Evolutionary conservation across 768 basidiomycete species (phyloP).

Genomic region (Lentinula guzmanii): DNA sequence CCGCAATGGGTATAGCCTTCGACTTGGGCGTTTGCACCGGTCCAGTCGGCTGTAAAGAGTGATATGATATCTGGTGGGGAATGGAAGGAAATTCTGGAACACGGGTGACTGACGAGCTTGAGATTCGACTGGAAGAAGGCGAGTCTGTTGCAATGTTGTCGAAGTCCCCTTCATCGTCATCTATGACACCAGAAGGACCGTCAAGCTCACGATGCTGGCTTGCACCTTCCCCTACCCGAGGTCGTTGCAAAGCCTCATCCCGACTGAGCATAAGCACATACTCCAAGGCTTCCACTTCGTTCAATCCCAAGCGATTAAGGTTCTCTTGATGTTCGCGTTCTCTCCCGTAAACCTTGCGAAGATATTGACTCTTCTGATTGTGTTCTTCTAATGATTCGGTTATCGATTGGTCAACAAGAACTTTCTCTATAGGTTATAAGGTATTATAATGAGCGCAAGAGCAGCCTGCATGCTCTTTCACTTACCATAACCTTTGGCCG

Average conservation of each 20-base stretch:
- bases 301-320: conserved; percentile 61
- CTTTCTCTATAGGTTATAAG: conserved; percentile 38
- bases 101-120: not conserved
- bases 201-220: conserved; percentile 1
- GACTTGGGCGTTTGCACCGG: conserved; percentile 7
- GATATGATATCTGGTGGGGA: conserved; percentile 7
- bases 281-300: conserved; percentile 69
- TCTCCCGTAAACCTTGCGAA: conserved; percentile 33
- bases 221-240: not conserved
- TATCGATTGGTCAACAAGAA: conserved; percentile 59
- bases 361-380: conserved; percentile 39
- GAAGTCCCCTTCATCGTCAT: conserved; percentile 52
- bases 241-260: conserved; percentile 48
- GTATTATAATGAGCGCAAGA: not conserved
- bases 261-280: conserved; percentile 82
- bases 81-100: not conserved
- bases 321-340: conserved; percentile 53
- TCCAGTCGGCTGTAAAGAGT: conserved; percentile 16
- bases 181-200: conserved; percentile 16
- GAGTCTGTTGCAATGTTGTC: conserved; percentile 26
- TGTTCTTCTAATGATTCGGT: conserved; percentile 49
- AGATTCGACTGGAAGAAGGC: not conserved
- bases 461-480: not conserved
- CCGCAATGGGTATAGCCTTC: conserved; percentile 18
- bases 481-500: conserved; percentile 44